Evolutionary conservation across 179 eudicot genomes (phyloP).

Genomic region (Spinacia oleracea): DNA sequence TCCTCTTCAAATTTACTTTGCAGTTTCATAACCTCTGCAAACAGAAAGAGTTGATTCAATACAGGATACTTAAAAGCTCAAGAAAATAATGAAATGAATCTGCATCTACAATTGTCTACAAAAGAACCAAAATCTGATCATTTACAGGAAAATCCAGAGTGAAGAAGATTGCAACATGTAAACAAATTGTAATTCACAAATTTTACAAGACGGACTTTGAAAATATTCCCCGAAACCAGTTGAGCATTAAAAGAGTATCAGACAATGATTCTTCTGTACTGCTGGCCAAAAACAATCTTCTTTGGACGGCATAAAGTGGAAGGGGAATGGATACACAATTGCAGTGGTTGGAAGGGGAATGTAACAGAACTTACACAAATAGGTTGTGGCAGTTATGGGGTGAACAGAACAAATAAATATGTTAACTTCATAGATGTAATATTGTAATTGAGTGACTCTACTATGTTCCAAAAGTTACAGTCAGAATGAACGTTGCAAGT

Average conservation of each 20-base stretch:
- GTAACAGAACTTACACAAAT: not conserved
- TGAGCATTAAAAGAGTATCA: not conserved
- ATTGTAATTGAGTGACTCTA: not conserved
- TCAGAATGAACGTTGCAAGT: not conserved
- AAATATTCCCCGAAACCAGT: not conserved
- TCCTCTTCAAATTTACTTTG: constrained; percentile 41
- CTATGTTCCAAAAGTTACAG: not conserved
- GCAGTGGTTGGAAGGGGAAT: not conserved
- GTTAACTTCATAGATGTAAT: not conserved
- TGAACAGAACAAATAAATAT: not conserved
- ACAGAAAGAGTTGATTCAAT: not conserved
- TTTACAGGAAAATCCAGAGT: not conserved
- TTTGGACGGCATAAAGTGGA: not conserved
- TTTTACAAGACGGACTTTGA: not conserved
- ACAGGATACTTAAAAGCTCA: not conserved
- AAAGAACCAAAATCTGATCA: not conserved
- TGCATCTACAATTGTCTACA: constrained; percentile 1
- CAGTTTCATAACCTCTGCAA: constrained; percentile 80
- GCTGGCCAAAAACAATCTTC: too few relatives aligned
- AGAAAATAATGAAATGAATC: not conserved
- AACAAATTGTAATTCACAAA: not conserved
- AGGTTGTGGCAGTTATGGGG: not conserved
- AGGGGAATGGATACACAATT: not conserved
- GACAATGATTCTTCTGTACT: not conserved
- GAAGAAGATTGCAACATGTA: not conserved